Base-by-base conservation (phyloP, 208 protist genomes). In the Acanthamoeba rhysodes region DNA sequence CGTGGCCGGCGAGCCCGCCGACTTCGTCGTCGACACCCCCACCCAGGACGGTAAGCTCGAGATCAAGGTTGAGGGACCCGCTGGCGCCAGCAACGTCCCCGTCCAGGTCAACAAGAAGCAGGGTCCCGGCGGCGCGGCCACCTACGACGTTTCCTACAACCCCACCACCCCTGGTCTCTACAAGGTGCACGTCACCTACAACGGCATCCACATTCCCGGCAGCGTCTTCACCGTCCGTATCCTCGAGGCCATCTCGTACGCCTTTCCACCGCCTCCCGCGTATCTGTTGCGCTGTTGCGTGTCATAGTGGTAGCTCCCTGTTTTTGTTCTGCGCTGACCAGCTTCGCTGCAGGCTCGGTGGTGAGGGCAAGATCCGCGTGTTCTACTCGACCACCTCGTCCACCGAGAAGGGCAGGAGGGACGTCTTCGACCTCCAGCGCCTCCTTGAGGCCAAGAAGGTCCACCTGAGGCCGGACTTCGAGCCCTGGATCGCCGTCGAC, bases 401-500 rank as follows among this genome's bases (percentile, higher is more conserved):
- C 8, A 95, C 76, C 45, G 78, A 95, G 50, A 84, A 95, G 92
- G 88, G 70, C 64, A 93, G 74, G 45, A 50, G 92, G 70, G 70
- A 80, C 37, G 70, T 80, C 29, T 80, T 80, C 41, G 74, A 76
- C 80, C 92, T 95, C 20, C 92, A 95, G 92, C 74, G 88, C 48
- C 92, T 95, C 14, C 92, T 95, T 32, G 92, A 95, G 92, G 92
- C 88, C 45, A 95, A 95, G 92, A 66, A 90, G 78, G 62, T 95
- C 12, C 92, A 95, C 92, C n/a, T 84, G 62, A 68, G 92, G 57
- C 92, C 92, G 27, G 92, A 95, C 66, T 95, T 95, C 10, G 92
- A 95, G 76, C 92, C 92, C 64, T 95, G 92, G 92, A 95, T 95
- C 29, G 74, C 92, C 92, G 92, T 95, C 24, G 92, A 95, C 34